A percentile compares a stretch with the other conserved stretches of the same genome.
Conservation (phyloP, 2,329 filamentous ascomycete genomes). For the Aspergillus hortae region DNA sequence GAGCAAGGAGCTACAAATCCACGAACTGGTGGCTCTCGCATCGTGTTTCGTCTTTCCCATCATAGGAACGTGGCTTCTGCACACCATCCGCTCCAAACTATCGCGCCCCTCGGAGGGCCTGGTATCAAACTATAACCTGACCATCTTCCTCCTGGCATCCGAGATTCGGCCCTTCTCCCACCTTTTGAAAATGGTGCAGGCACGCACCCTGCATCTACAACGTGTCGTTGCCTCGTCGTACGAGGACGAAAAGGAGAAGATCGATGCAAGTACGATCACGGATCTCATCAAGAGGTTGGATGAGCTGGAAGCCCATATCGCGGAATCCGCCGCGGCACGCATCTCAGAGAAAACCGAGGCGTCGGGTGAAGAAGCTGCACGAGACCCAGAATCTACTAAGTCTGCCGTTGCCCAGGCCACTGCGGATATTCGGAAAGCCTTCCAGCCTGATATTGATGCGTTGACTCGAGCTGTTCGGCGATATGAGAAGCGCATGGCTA, state of each 20-base stretch:
- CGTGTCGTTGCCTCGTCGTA: conserved; percentile 53
- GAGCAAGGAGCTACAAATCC: conserved; percentile 63
- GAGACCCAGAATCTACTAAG: conserved; percentile 38
- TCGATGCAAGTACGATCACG: conserved; percentile 39
- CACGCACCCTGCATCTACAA: conserved; percentile 77
- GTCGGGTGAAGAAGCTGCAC: conserved; percentile 14
- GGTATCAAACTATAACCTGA: conserved; percentile 89
- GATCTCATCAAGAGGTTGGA: conserved; percentile 65
- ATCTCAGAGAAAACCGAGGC: conserved; percentile 11
- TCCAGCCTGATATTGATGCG: conserved; percentile 82
- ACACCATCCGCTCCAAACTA: conserved; percentile 74
- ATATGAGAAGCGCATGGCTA: conserved; percentile 82
- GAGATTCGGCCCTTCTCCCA: conserved; percentile 82
- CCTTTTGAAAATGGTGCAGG: conserved; percentile 73
- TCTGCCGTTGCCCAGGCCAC: conserved; percentile 39
- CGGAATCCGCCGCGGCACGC: conserved; percentile 31
- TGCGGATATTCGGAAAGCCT: conserved; percentile 58
- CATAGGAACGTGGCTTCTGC: conserved; percentile 77
- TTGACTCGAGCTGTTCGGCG: conserved; percentile 82
- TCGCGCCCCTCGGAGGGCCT: conserved; percentile 80
- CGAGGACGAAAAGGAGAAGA: conserved; percentile 28
- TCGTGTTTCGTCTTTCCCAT: conserved; percentile 78
- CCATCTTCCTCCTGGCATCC: conserved; percentile 81
- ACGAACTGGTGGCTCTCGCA: conserved; percentile 71
- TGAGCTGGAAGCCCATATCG: conserved; percentile 61